A percentile compares a stretch with the other conserved stretches of the same genome.
Evolutionary conservation across 257 asterid species (phyloP).

Genomic region (Nicotiana paniculata): DNA sequence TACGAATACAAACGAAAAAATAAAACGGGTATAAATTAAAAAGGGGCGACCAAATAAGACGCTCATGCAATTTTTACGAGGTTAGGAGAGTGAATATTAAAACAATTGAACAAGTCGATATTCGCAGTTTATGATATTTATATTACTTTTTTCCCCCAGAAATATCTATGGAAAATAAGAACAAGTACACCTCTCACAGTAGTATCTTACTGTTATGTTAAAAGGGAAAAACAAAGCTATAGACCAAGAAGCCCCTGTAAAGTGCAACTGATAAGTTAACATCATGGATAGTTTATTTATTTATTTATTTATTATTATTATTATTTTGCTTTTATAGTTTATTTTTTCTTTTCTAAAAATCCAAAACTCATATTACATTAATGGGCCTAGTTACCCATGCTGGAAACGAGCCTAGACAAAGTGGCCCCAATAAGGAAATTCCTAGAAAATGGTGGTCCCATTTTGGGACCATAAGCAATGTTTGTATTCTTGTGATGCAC

Average conservation of each 20-base stretch:
- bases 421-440: background rate
- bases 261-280: background rate
- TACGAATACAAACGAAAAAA: too few relatives aligned
- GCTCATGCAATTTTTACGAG: too few relatives aligned
- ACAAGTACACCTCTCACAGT: background rate
- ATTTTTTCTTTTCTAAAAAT: background rate
- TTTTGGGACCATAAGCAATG: background rate
- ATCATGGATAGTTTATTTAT: background rate
- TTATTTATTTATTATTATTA: too few relatives aligned
- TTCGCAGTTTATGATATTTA: background rate
- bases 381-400: background rate
- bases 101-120: background rate
- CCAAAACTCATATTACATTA: background rate
- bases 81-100: too few relatives aligned
- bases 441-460: background rate
- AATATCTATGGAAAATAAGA: background rate
- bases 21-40: too few relatives aligned
- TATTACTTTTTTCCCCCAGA: background rate
- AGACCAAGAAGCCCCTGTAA: background rate
- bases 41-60: too few relatives aligned
- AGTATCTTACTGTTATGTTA: background rate
- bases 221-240: background rate
- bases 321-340: background rate
- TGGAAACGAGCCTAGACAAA: background rate
- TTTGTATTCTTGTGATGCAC: background rate